A percentile compares a stretch with the other conserved stretches of the same genome.
Conservation (phyloP, 2,329 filamentous ascomycete species). For the Trichoderma endophyticum region DNA sequence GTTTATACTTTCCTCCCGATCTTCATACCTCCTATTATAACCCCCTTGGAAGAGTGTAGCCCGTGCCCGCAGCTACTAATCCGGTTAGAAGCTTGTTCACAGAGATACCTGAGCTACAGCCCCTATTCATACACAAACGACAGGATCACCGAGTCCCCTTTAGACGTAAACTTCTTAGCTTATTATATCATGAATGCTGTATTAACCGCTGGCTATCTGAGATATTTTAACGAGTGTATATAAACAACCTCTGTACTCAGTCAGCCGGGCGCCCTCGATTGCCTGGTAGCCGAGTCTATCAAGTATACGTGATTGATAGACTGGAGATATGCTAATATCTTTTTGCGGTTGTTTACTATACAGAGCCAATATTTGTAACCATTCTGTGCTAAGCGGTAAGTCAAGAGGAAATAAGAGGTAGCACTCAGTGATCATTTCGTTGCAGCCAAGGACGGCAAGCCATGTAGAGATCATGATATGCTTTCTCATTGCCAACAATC, state of each 20-base stretch:
- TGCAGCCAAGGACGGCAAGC: background rate
- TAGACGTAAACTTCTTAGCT: background rate
- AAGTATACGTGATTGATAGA: background rate
- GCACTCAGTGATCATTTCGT: background rate
- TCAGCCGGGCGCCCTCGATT: background rate
- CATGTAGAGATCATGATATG: background rate
- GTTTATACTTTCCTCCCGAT: too few relatives aligned
- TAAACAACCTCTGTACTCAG: background rate
- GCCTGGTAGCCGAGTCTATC: background rate
- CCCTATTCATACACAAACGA: background rate
- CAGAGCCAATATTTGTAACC: background rate
- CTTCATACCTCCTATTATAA: too few relatives aligned
- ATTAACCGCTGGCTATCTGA: background rate
- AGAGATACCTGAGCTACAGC: too few relatives aligned
- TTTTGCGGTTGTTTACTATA: background rate
- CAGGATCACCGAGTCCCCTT: background rate
- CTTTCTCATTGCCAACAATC: background rate
- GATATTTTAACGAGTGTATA: background rate
- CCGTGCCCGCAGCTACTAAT: background rate
- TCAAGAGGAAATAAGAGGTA: background rate
- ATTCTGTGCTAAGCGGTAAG: background rate
- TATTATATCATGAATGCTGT: background rate
- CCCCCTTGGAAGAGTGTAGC: background rate
- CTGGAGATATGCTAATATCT: background rate
- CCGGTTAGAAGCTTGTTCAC: background rate